Evolutionary conservation across 768 basidiomycete species (phyloP).

Genomic region (Baorangia bicolor): DNA sequence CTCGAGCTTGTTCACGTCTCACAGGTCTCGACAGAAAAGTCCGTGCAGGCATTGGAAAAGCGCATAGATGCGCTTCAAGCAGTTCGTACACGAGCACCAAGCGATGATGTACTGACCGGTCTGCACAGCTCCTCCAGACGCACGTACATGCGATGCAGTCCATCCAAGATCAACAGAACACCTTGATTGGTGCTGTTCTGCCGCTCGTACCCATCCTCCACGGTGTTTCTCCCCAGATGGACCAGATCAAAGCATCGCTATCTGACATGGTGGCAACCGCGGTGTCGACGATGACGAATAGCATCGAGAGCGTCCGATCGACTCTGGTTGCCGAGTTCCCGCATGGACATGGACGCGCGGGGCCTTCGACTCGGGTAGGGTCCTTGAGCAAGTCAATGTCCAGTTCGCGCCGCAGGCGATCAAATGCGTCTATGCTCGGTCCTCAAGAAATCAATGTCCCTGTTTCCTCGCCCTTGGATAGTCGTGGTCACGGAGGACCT

Average conservation of each 20-base stretch:
- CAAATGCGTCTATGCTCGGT: background rate
- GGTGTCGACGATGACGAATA: constrained; percentile 15
- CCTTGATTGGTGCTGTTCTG: constrained; percentile 44
- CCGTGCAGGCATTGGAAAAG: constrained; percentile 48
- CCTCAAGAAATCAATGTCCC: background rate
- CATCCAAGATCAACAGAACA: constrained; percentile 41
- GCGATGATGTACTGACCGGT: constrained; percentile 20
- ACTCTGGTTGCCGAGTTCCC: constrained; percentile 6
- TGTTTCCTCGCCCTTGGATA: constrained; percentile 15
- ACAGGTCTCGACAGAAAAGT: constrained; percentile 38
- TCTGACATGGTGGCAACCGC: constrained; percentile 19
- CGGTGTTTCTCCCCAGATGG: constrained; percentile 55
- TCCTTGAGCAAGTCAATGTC: background rate
- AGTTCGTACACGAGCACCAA: constrained; percentile 32
- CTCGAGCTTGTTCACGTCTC: constrained; percentile 42
- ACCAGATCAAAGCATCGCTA: constrained; percentile 21
- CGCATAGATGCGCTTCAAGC: constrained; percentile 55
- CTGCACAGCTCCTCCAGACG: constrained; percentile 45
- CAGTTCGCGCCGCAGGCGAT: constrained; percentile 3
- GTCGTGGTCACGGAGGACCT: background rate
- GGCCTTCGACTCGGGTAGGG: constrained; percentile 4
- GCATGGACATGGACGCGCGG: background rate
- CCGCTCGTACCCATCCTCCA: constrained; percentile 64
- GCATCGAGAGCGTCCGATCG: constrained; percentile 14
- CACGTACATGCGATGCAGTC: constrained; percentile 57